Base-by-base conservation (phyloP, 371 early-diverging fungal species). In the Batkoa obscura region DNA sequence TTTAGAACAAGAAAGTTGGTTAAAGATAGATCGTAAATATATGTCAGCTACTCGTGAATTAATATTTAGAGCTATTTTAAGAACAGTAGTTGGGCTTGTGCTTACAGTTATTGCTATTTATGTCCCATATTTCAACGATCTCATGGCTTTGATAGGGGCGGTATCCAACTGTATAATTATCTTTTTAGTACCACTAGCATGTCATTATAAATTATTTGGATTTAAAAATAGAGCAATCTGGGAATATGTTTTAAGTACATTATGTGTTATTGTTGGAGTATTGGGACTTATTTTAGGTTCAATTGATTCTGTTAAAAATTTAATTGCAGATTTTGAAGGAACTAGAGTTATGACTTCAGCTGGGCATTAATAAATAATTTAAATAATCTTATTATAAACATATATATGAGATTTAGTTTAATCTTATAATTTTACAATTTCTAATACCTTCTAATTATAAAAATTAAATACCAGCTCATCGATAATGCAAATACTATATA, bases 61-160 rank as follows among this genome's bases (percentile, higher is more conserved):
- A 57, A 1, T 74, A 34, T 69, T 68, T 56, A 78, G 84, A 35
- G 70, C 72, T 12, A 17, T 66, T n/a, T 61, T 83, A 39, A 76
- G 89, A 35, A 69, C 75, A 1, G 66, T 79, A 43, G 62, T 76
- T 59, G 62, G 66, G 17, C 35, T 72, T 34, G 62, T 80, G 50
- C 72, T 71, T 8, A 68, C 76, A 2, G 33, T 61, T 12, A 63
- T 83, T 57, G 86, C 87, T 0, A 68, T 85, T 57, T 66, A 73
- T 50, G 72, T 91, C 6, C 85, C 89, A 13, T 80, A 78, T 67
- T 88, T 92, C 68, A 76, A 75, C 43, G 76, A 79, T 60, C 70
- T 88, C 54, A 85, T 89, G 82, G 75, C 84, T 8, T 65, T 92
- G 30, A 62, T 92, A 43, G 92, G 92, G 30, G 81, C 88, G 0